These are phyloP conservation scores for Xerocomus brunneocitrinus DNA, from an alignment of 768 basidiomycete species.

Conservation along the genomic window DNA sequence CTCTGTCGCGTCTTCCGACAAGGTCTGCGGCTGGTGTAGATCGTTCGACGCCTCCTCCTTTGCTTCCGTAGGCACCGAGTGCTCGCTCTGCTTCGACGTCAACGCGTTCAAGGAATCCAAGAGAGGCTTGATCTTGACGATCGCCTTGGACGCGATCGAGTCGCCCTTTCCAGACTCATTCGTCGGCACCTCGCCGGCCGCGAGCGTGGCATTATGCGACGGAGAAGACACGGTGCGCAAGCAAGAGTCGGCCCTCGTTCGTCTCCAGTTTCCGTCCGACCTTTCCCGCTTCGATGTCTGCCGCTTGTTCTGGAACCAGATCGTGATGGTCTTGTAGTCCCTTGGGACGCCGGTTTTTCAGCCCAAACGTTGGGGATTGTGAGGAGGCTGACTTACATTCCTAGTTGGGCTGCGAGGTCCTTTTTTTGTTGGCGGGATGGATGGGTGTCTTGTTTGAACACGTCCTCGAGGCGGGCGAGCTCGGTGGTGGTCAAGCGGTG, in stretches of 20 bases:
- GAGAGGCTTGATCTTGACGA: conserved; percentile 22
- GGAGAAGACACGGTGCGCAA: conserved; percentile 30
- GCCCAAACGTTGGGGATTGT: too few species aligned
- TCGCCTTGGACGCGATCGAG: conserved; percentile 10
- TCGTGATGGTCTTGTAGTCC: conserved; percentile 44
- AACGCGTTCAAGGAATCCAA: conserved; percentile 16
- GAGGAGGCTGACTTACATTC: conserved; percentile 20
- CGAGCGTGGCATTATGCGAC: conserved; percentile 24
- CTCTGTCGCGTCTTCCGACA: conserved; percentile 4
- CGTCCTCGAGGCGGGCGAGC: conserved; percentile 24
- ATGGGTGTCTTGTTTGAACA: conserved; percentile 27
- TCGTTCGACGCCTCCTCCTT: not conserved
- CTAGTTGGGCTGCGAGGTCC: conserved; percentile 24
- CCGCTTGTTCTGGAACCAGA: conserved; percentile 83
- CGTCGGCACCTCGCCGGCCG: not conserved
- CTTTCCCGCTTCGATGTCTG: conserved; percentile 42
- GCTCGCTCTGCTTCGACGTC: conserved; percentile 7
- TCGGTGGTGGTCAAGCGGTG: conserved; percentile 35
- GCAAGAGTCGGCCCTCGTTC: conserved; percentile 15
- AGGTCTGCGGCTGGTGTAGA: not conserved
- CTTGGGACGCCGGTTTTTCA: too few species aligned
- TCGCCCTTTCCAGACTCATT: not conserved
- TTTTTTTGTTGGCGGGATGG: conserved; percentile 29
- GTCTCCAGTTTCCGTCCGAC: not conserved
- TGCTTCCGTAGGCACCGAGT: not conserved